phyloP scores from a whole-genome alignment of 164 flowering plant species.

The Taxillus chinensis region DNA sequence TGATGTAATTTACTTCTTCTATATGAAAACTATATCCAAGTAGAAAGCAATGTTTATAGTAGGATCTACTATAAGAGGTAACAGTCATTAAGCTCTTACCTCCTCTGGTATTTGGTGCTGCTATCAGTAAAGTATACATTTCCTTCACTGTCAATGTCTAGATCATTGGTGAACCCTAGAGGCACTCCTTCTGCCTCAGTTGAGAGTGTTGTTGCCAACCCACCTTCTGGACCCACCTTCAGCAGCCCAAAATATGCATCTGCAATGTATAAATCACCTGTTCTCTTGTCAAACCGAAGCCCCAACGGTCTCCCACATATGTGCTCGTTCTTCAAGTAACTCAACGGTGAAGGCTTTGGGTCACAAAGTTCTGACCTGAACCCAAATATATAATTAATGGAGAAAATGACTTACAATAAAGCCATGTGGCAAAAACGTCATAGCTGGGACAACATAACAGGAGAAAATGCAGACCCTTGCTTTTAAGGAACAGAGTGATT shows the following conservation, averaged over 20 bases:
- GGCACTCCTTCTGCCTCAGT: slow-evolving; percentile 84
- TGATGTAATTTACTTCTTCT: too few species aligned
- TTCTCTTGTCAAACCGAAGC: slow-evolving; percentile 76
- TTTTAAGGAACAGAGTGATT: too few species aligned
- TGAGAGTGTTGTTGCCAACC: slow-evolving; percentile 58
- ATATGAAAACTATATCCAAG: too few species aligned
- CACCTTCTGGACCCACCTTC: slow-evolving; percentile 95
- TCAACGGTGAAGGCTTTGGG: slow-evolving; percentile 50
- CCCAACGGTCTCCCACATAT: slow-evolving; percentile 95
- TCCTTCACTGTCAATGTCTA: slow-evolving; percentile 84
- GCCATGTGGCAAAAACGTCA: too few species aligned
- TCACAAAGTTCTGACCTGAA: slow-evolving; percentile 60
- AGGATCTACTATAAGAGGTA: too few species aligned
- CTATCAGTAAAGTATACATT: slow-evolving; percentile 90
- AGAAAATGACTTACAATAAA: background rate
- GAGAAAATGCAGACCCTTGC: too few species aligned
- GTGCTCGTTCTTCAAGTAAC: slow-evolving; percentile 76
- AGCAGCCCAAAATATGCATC: slow-evolving; percentile 94
- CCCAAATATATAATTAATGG: background rate
- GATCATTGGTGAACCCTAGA: slow-evolving; percentile 71
- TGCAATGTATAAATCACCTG: slow-evolving; percentile 82
- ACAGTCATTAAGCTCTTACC: slow-evolving; percentile 26
- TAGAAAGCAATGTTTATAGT: too few species aligned
- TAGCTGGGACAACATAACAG: too few species aligned
- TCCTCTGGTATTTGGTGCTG: slow-evolving; percentile 68